Evolutionary conservation across 2,329 filamentous ascomycete genomes (phyloP), one percentile per base, ranked within the genome.

Genomic region (Zalaria obscura): DNA sequence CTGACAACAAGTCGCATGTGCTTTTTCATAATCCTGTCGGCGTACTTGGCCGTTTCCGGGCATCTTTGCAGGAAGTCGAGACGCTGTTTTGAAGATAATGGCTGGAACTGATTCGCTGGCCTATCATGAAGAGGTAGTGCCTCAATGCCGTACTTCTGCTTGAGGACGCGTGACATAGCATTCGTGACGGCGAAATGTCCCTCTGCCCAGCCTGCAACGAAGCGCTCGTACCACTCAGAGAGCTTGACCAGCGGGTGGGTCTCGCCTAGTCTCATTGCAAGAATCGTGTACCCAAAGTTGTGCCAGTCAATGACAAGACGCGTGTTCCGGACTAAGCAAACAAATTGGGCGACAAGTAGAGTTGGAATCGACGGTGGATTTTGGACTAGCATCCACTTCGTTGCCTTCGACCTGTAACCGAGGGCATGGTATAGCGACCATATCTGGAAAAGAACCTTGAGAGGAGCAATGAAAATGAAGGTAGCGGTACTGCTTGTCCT

Each of bases 361-460:
- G 87, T 93, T 0, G 91, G 91, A 45, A 96, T 94, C 0, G 89
- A 91, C 1, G 91, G 91, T 5, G 91, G 91, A 52, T 96, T 98
- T 72, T 95, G 62, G 25, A 95, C 81, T 5, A 96, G 72, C 57
- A 95, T 80, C 83, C 84, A 95, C 64, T 77, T 76, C 5, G 80
- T 72, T 1, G 88, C 76, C n/a, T 73, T 69, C 1, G 84, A 79
- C 9, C 70, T 64, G 59, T 93, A 94, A 48, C 78, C 75, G 9
- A 98, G 69, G 4, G 79, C 76, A 40, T 67, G 60, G 58, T 84
- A 81, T 4, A 98, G 66, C 27, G 73, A 78, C 59, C 68, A 75
- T 38, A 85, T 66, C 61, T 98, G 91, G 68, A 82, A 86, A 7
- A 93, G 52, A 2, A 93, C 86, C 61, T 96, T 96, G 50, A 88